These are phyloP conservation scores for Ogataea degrootiae DNA, from an alignment of 805 yeast genomes.

Conservation along the genomic window DNA sequence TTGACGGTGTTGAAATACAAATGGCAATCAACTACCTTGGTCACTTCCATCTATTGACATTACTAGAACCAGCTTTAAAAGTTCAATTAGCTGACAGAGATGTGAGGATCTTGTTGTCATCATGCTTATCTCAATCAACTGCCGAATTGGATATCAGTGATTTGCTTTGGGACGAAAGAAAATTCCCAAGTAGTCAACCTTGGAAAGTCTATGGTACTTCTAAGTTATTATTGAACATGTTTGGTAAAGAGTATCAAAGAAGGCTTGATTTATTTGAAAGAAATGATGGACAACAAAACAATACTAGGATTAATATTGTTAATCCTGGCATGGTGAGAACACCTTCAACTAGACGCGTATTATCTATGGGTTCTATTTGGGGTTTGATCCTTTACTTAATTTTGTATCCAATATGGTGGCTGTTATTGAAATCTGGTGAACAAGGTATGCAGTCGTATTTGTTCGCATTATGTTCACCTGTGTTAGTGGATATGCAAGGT, in stretches of 20 bases:
- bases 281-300: constrained; percentile 66
- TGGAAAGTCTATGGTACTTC: constrained; percentile 80
- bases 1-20: constrained; percentile 85
- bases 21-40: constrained; percentile 78
- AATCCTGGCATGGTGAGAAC: constrained; percentile 94
- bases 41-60: constrained; percentile 73
- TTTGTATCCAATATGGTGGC: constrained; percentile 77
- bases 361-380: constrained; percentile 69
- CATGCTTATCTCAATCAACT: constrained; percentile 73
- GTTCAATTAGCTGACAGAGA: constrained; percentile 95
- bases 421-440: constrained; percentile 66
- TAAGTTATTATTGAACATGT: constrained; percentile 68
- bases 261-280: constrained; percentile 54
- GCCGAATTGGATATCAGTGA: constrained; percentile 62
- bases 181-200: constrained; percentile 60
- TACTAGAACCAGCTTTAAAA: constrained; percentile 77
- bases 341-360: constrained; percentile 72
- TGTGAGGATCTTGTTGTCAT: constrained; percentile 73
- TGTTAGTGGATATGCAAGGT: constrained; percentile 54
- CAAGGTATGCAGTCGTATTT: constrained; percentile 80
- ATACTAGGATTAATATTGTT: constrained; percentile 65
- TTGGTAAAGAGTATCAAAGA: constrained; percentile 76
- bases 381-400: constrained; percentile 58
- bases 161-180: constrained; percentile 54
- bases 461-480: constrained; percentile 68